phyloP scores from a whole-genome alignment of 164 flowering plant genomes.

The Hamamelis virginiana region DNA sequence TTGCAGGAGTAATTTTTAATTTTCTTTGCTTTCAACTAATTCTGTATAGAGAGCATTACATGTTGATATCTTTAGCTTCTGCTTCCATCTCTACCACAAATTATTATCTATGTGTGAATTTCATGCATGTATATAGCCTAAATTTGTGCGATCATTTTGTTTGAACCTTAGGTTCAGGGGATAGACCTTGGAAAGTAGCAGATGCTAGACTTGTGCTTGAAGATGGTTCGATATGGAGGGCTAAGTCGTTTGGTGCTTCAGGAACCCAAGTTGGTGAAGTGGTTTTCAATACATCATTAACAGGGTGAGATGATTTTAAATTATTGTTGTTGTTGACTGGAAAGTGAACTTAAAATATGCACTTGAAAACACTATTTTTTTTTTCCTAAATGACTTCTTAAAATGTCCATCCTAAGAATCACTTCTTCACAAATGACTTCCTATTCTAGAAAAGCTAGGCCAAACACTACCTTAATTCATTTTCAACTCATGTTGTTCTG shows the following conservation, averaged over 20 bases:
- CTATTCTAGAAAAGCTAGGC: no score
- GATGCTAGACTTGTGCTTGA: slow-evolving; percentile 89
- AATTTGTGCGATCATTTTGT: background rate
- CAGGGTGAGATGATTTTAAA: slow-evolving; percentile 45
- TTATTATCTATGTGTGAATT: background rate
- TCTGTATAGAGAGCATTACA: background rate
- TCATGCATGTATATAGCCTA: background rate
- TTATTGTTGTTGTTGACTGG: no score
- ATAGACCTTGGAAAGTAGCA: slow-evolving; percentile 72
- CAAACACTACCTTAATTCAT: background rate
- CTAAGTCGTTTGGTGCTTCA: slow-evolving; percentile 87
- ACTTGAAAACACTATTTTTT: no score
- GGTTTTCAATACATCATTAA: slow-evolving; percentile 68
- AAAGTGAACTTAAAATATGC: no score
- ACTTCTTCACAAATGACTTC: no score
- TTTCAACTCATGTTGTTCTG: background rate
- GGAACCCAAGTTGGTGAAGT: slow-evolving; percentile 95
- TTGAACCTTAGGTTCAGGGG: slow-evolving; percentile 31
- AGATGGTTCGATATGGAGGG: slow-evolving; percentile 86
- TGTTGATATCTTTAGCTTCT: background rate
- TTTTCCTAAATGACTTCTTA: no score
- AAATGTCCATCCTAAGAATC: no score
- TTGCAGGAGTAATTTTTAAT: background rate
- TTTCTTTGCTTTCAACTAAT: background rate
- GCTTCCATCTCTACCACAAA: background rate